A percentile compares a stretch with the other conserved stretches of the same genome.
These are phyloP conservation scores for Barnettozyma botsteinii DNA, from an alignment of 805 yeast species.

Conservation along the genomic window DNA sequence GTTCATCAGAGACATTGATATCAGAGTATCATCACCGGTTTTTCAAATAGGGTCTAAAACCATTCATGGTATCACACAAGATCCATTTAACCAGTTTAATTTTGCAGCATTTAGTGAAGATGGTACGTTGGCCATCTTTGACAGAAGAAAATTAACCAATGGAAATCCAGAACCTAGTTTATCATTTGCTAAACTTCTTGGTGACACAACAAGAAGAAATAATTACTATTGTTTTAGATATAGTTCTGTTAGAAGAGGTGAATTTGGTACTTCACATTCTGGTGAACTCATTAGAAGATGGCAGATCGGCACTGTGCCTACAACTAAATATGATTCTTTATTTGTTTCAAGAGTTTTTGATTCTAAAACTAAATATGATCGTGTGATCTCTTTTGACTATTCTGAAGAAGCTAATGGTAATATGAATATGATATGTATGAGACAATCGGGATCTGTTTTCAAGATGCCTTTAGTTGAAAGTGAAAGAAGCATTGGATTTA, in stretches of 20 bases:
- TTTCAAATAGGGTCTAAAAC: slow-evolving; percentile 74
- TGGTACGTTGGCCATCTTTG: slow-evolving; percentile 82
- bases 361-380: slow-evolving; percentile 66
- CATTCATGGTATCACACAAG: slow-evolving; percentile 60
- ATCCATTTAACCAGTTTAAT: slow-evolving; percentile 59
- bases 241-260: slow-evolving; percentile 60
- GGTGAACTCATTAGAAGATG: slow-evolving; percentile 77
- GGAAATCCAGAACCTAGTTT: slow-evolving; percentile 49
- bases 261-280: slow-evolving; percentile 71
- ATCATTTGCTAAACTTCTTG: slow-evolving; percentile 54
- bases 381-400: slow-evolving; percentile 83
- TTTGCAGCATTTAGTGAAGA: slow-evolving; percentile 79
- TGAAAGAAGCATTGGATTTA: slow-evolving; percentile 56
- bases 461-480: slow-evolving; percentile 70
- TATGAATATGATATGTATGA: slow-evolving; percentile 73
- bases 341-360: slow-evolving; percentile 77
- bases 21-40: slow-evolving; percentile 56
- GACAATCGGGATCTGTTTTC: slow-evolving; percentile 86
- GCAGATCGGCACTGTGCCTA: slow-evolving; percentile 61
- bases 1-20: slow-evolving; percentile 70
- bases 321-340: slow-evolving; percentile 43
- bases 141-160: slow-evolving; percentile 52
- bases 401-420: slow-evolving; percentile 32
- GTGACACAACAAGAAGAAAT: slow-evolving; percentile 54
- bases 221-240: slow-evolving; percentile 63